Evolutionary conservation across 2,329 filamentous ascomycete genomes (phyloP).

Genomic region (Erysiphe pulchra): DNA sequence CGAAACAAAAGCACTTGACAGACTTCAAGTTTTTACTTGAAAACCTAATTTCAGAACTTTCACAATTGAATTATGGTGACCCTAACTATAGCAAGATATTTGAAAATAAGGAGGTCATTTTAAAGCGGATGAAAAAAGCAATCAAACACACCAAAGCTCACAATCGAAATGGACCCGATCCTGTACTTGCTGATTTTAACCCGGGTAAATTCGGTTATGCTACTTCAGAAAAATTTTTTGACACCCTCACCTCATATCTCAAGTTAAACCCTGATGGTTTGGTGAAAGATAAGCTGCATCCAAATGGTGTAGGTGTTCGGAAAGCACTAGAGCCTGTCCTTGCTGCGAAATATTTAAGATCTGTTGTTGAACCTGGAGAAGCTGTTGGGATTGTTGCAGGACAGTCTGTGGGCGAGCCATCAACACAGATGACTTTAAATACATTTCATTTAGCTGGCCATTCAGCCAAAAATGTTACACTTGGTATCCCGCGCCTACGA

Average conservation of each 20-base stretch:
- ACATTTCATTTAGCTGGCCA: constrained; percentile 99
- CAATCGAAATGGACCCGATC: constrained; percentile 32
- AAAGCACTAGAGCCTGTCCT: constrained; percentile 43
- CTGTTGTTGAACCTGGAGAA: constrained; percentile 81
- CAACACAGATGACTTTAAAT: constrained; percentile 97
- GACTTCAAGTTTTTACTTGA: constrained; percentile 78
- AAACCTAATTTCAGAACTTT: constrained; percentile 60
- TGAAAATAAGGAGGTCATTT: constrained; percentile 34
- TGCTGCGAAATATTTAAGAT: constrained; percentile 78
- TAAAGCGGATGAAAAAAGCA: constrained; percentile 50
- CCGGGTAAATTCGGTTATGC: constrained; percentile 60
- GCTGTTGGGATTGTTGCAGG: constrained; percentile 91
- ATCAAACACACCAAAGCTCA: constrained; percentile 41
- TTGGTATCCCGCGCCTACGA: constrained; percentile 87
- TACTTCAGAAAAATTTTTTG: constrained; percentile 69
- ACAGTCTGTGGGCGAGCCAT: constrained; percentile 90
- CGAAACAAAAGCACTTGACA: constrained; percentile 73
- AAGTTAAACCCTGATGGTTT: constrained; percentile 46
- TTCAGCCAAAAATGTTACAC: constrained; percentile 92
- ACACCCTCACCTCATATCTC: constrained; percentile 46
- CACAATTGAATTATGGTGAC: constrained; percentile 43
- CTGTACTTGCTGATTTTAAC: constrained; percentile 44
- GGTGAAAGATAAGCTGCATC: constrained; percentile 23
- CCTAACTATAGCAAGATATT: constrained; percentile 31
- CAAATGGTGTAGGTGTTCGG: constrained; percentile 12